Evolutionary conservation across 331 rosid species (phyloP).

Genomic region (Acacia pycnantha): DNA sequence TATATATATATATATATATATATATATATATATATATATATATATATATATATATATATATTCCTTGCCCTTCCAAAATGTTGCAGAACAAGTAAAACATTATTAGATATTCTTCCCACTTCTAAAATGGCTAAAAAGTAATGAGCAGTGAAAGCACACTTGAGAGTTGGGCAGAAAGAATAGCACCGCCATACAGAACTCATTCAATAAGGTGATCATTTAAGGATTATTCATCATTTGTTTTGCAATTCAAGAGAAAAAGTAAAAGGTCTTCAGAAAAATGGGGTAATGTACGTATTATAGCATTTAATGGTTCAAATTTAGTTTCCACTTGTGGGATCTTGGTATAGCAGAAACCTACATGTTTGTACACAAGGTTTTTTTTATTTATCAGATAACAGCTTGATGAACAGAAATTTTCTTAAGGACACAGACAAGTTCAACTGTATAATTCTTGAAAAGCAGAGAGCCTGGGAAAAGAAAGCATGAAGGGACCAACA

Average conservation of each 20-base stretch:
- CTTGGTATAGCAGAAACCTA: not conserved
- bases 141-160: not conserved
- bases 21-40: too few species aligned
- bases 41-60: too few species aligned
- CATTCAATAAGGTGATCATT: not conserved
- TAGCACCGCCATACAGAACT: not conserved
- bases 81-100: not conserved
- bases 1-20: not conserved
- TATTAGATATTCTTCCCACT: not conserved
- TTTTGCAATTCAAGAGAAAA: not conserved
- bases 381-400: not conserved
- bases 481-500: constrained; percentile 32
- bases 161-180: not conserved
- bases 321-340: not conserved
- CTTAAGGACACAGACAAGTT: not conserved
- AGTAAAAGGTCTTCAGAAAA: not conserved
- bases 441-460: not conserved
- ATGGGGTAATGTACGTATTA: not conserved
- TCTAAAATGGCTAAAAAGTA: not conserved
- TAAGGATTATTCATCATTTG: not conserved
- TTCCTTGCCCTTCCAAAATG: not conserved
- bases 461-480: constrained; percentile 3
- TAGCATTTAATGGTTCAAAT: not conserved
- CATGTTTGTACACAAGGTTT: not conserved
- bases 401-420: not conserved